A percentile compares a stretch with the other conserved stretches of the same genome.
These are phyloP conservation scores for Neofusicoccum umdonicola DNA, from an alignment of 2,329 filamentous ascomycete genomes.

Conservation along the genomic window DNA sequence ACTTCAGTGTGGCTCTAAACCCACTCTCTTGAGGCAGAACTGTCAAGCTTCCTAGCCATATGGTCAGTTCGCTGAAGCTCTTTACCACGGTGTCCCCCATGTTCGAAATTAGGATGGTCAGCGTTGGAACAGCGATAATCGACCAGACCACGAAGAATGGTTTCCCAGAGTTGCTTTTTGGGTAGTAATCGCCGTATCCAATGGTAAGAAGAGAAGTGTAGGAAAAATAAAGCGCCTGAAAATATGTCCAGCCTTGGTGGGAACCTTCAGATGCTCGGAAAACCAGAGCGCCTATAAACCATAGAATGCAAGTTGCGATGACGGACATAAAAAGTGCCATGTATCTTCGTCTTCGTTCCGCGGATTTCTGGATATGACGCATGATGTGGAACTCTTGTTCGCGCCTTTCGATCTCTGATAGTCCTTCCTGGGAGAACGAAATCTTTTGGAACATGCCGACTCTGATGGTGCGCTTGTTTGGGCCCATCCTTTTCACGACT, in stretches of 20 bases:
- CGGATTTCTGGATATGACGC: conserved; percentile 39
- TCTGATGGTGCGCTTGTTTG: conserved; percentile 41
- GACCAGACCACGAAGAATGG: conserved; percentile 59
- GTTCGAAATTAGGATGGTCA: conserved; percentile 55
- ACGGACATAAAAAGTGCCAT: conserved; percentile 41
- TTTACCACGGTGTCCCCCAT: conserved; percentile 57
- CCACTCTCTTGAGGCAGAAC: conserved; percentile 52
- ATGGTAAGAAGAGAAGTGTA: conserved; percentile 55
- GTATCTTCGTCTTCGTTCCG: conserved; percentile 38
- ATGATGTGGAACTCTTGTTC: conserved; percentile 49
- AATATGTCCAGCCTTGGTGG: conserved; percentile 50
- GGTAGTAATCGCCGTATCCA: conserved; percentile 53
- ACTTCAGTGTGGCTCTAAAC: conserved; percentile 34
- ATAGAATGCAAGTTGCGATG: conserved; percentile 38
- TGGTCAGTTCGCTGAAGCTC: conserved; percentile 53
- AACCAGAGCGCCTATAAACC: conserved; percentile 50
- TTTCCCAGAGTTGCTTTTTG: conserved; percentile 50
- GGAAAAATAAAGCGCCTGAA: conserved; percentile 52
- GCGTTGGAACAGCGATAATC: conserved; percentile 52
- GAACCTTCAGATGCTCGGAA: conserved; percentile 49
- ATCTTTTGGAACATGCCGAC: conserved; percentile 42
- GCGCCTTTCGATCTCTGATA: conserved; percentile 41
- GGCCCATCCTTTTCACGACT: conserved; percentile 40
- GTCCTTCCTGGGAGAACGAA: conserved; percentile 40
- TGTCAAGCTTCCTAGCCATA: conserved; percentile 56